Base-by-base conservation (phyloP, 2,329 filamentous ascomycete genomes). In the Fusarium poae region DNA sequence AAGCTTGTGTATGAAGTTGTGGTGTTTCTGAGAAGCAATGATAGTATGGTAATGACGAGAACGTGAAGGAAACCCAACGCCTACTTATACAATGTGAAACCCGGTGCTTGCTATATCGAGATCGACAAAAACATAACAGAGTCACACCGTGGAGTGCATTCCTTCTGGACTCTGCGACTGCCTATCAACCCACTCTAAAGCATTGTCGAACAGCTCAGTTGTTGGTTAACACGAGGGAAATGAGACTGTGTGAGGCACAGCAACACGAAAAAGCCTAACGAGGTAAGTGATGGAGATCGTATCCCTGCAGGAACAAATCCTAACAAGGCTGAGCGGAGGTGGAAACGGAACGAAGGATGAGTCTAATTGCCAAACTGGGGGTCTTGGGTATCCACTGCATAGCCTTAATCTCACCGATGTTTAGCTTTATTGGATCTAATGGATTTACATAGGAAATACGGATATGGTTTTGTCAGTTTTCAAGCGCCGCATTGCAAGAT, bases 271-370 rank as follows among this genome's bases (percentile, higher is more conserved):
- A 27, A 16, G 46, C 46, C 21, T 11, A n/a, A 27, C 18, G 6
- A 35, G 27, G 20, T 15, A 52, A 21, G 46, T 45, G 64, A 64
- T 52, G 40, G 27, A 35, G 20, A 18, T 20, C 30, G 6, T 27
- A 32, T 20, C 56, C 56, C 34, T 55, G 56, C 25, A 35, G 21
- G 37, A 34, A 34, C 32, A 16, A 30, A 2, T 40, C 55, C 18
- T 45, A 42, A 23, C 52, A 65, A 65, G 60, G 62, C 45, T 65
- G 62, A 59, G 59, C 30, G 16, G 45, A 13, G 25, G 12, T n/a
- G n/a, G 27, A 40, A 21, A 27, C 11, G 39, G 42, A 45, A 34
- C 25, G 15, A 32, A 39, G 39, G 29, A 18, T 27, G 20, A 49
- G 45, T 25, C 45, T 49, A 49, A 35, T 25, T 18, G 21, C 5